Conservation (phyloP, 2,329 filamentous ascomycete genomes). For the Aspergillus pseudoviridinutans region DNA sequence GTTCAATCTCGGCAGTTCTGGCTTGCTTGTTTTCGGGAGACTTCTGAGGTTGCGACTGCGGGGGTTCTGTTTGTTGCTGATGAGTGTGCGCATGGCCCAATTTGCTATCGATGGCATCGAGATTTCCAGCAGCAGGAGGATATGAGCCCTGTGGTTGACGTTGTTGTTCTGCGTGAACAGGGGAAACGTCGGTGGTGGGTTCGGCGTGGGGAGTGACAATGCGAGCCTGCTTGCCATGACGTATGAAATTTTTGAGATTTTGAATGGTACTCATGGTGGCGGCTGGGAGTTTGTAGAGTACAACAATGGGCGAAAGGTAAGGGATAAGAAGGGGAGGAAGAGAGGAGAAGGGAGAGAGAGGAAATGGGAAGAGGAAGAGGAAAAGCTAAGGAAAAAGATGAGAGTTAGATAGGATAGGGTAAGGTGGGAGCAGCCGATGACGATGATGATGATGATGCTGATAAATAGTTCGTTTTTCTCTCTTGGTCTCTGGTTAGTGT, state of each 20-base stretch:
- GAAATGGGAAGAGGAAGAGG: background rate
- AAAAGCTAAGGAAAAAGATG: slow-evolving; percentile 1
- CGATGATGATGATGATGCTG: background rate
- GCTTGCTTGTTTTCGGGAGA: slow-evolving; percentile 51
- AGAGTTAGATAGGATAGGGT: slow-evolving; percentile 1
- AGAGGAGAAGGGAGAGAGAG: slow-evolving; percentile 3
- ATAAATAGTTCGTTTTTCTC: too few relatives aligned
- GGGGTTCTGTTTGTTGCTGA: slow-evolving; percentile 47
- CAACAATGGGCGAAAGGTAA: background rate
- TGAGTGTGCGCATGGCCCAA: slow-evolving; percentile 62
- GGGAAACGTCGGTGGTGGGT: slow-evolving; percentile 60
- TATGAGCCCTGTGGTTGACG: slow-evolving; percentile 47
- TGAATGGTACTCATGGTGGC: slow-evolving; percentile 69
- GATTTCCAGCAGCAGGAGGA: slow-evolving; percentile 54
- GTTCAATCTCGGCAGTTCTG: slow-evolving; percentile 65
- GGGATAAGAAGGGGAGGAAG: background rate
- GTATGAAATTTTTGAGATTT: slow-evolving; percentile 96
- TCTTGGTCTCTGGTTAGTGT: too few relatives aligned
- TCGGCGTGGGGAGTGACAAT: slow-evolving; percentile 58
- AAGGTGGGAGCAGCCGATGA: background rate
- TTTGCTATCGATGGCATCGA: slow-evolving; percentile 58
- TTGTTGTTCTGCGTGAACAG: slow-evolving; percentile 62
- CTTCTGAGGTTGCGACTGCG: background rate
- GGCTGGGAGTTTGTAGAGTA: background rate
- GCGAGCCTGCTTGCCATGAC: slow-evolving; percentile 93